Evolutionary conservation across 2,329 filamentous ascomycete species (phyloP).

Genomic region (Ophiobolus disseminans): DNA sequence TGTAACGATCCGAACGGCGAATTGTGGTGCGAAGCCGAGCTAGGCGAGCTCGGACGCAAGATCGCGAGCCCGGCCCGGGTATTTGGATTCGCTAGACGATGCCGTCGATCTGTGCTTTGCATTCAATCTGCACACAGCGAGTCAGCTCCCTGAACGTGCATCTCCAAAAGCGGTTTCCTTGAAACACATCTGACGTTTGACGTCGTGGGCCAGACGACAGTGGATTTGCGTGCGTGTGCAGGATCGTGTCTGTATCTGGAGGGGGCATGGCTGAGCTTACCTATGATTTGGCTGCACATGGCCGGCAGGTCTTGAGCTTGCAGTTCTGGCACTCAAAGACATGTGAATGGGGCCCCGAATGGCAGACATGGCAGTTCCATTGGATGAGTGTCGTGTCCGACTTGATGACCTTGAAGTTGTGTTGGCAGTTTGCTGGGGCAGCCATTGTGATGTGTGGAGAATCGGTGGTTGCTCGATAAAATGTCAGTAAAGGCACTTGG

Average conservation of each 20-base stretch:
- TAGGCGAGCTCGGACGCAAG: slow-evolving; percentile 15
- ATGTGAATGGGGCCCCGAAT: slow-evolving; percentile 58
- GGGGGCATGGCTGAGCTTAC: slow-evolving; percentile 18
- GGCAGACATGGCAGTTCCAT: slow-evolving; percentile 61
- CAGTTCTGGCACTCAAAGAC: slow-evolving; percentile 60
- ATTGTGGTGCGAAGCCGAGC: neutral
- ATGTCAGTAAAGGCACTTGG: slow-evolving; percentile 31
- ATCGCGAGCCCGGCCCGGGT: slow-evolving; percentile 13
- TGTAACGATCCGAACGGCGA: slow-evolving; percentile 4
- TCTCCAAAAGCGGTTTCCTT: slow-evolving; percentile 15
- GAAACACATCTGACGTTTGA: slow-evolving; percentile 14
- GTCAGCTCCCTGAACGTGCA: slow-evolving; percentile 32
- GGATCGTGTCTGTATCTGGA: neutral
- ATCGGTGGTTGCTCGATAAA: slow-evolving; percentile 27
- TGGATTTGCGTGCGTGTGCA: slow-evolving; percentile 7
- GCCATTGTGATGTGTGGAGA: slow-evolving; percentile 49
- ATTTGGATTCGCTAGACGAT: slow-evolving; percentile 28
- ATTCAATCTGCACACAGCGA: slow-evolving; percentile 27
- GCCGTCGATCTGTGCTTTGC: slow-evolving; percentile 32
- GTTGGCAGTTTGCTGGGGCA: slow-evolving; percentile 56
- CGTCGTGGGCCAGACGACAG: slow-evolving; percentile 10
- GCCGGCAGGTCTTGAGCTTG: slow-evolving; percentile 59
- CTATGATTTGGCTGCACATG: slow-evolving; percentile 55
- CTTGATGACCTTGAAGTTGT: slow-evolving; percentile 60
- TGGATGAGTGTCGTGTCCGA: slow-evolving; percentile 59